Evolutionary conservation across 495 filamentous ascomycete genomes (phyloP).

Genomic region (Darksidea phi): DNA sequence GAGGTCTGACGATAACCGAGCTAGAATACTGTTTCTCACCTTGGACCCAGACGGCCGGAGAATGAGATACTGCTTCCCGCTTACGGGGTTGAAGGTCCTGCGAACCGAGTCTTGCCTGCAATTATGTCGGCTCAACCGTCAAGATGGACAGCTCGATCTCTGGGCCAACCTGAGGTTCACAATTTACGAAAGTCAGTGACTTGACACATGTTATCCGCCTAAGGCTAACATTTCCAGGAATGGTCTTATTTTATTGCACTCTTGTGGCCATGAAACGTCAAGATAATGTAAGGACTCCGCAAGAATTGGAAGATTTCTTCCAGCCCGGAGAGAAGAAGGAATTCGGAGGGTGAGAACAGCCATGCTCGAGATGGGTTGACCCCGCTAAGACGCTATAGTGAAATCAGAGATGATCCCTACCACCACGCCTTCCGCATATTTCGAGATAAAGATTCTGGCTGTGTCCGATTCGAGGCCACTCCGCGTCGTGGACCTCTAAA

Average conservation of each 20-base stretch:
- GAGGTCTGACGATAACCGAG: conserved; percentile 53
- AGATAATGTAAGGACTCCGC: conserved; percentile 54
- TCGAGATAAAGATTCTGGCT: conserved; percentile 60
- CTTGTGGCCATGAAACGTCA: conserved; percentile 73
- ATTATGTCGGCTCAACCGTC: conserved; percentile 51
- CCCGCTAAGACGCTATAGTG: conserved; percentile 47
- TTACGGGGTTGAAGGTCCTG: conserved; percentile 55
- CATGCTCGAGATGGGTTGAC: neutral
- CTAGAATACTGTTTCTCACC: conserved; percentile 59
- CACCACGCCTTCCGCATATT: conserved; percentile 71
- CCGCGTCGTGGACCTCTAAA: conserved; percentile 38
- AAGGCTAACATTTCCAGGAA: conserved; percentile 47
- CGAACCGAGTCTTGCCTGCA: conserved; percentile 56
- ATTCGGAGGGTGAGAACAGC: conserved; percentile 61
- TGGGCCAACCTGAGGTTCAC: conserved; percentile 61
- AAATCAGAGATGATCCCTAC: conserved; percentile 69
- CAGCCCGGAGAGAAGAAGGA: conserved; percentile 62
- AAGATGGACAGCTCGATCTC: conserved; percentile 46
- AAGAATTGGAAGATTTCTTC: conserved; percentile 57
- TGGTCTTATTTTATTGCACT: conserved; percentile 77
- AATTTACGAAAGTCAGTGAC: conserved; percentile 56
- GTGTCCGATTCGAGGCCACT: conserved; percentile 56
- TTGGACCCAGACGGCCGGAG: conserved; percentile 40
- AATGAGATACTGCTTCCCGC: conserved; percentile 52
- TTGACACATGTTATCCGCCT: neutral